phyloP scores from a whole-genome alignment of 805 yeast species.

The Yarrowia sp. region DNA sequence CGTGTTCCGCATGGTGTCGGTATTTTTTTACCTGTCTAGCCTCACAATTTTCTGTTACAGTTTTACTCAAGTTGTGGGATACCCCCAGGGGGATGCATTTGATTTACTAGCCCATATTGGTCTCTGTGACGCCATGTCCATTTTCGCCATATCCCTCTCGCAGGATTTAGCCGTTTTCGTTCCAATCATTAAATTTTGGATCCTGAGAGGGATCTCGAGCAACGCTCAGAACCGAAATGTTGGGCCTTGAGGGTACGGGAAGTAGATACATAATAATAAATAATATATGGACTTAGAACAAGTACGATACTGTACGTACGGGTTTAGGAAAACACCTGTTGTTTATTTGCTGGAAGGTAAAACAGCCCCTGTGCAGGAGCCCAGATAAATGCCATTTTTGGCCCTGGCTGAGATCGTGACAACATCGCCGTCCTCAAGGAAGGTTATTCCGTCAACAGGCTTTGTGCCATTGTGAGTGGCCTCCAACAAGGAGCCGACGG shows the following conservation, averaged over 20 bases:
- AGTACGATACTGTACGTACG: no score
- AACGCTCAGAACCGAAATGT: neutral
- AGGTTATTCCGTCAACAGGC: neutral
- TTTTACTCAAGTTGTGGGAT: constrained; percentile 24
- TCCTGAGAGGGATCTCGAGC: neutral
- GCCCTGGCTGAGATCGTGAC: constrained; percentile 16
- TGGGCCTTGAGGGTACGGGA: no score
- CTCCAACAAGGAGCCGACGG: constrained; percentile 32
- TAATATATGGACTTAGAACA: no score
- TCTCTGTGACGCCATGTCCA: constrained; percentile 28
- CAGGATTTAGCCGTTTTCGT: constrained; percentile 27
- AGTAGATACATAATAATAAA: no score
- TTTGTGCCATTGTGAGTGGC: constrained; percentile 29
- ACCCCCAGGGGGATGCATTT: constrained; percentile 26
- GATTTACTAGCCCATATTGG: constrained; percentile 29
- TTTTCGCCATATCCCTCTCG: constrained; percentile 27
- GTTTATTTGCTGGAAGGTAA: neutral
- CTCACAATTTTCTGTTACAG: constrained; percentile 23
- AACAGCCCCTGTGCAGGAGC: constrained; percentile 1
- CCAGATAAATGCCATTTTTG: neutral
- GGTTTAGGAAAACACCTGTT: no score
- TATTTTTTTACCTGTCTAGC: constrained; percentile 26
- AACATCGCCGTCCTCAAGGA: neutral
- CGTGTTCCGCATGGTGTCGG: constrained; percentile 26
- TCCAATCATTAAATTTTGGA: constrained; percentile 21